A percentile compares a stretch with the other conserved stretches of the same genome.
Evolutionary conservation across 1,284 basidiomycete genomes (phyloP).

Genomic region (Austroboletus novae-zelandiae): DNA sequence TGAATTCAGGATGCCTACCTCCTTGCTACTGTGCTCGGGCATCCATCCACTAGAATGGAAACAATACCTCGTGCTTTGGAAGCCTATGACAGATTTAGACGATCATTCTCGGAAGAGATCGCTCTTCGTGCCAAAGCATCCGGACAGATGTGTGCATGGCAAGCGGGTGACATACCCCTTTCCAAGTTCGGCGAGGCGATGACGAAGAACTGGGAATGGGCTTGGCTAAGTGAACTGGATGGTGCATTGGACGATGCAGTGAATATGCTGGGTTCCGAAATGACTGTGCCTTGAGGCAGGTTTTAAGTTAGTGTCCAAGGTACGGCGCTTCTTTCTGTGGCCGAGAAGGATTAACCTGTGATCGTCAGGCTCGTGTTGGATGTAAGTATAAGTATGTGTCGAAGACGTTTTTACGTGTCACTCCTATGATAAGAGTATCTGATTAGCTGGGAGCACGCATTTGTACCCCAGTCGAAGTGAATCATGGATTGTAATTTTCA

Average conservation of each 20-base stretch:
- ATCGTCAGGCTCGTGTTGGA: too few relatives aligned
- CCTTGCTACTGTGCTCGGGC: conserved; percentile 44
- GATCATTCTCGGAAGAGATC: conserved; percentile 38
- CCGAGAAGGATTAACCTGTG: too few relatives aligned
- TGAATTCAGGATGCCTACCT: conserved; percentile 36
- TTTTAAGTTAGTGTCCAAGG: neutral
- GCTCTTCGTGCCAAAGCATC: conserved; percentile 11
- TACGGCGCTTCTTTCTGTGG: too few relatives aligned
- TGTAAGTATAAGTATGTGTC: too few relatives aligned
- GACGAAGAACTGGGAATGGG: conserved; percentile 28
- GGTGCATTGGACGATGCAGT: conserved; percentile 21
- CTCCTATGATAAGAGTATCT: too few relatives aligned
- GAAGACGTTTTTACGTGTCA: too few relatives aligned
- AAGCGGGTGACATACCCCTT: conserved; percentile 15
- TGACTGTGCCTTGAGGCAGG: neutral
- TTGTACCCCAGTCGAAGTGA: too few relatives aligned
- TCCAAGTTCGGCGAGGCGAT: conserved; percentile 14
- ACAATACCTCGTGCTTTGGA: conserved; percentile 37
- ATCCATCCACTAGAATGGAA: conserved; percentile 35
- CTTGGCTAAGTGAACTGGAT: conserved; percentile 28
- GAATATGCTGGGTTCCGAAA: conserved; percentile 12
- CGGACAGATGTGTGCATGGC: conserved; percentile 18
- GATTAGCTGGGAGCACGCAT: too few relatives aligned
- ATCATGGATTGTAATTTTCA: too few relatives aligned
- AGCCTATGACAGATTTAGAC: conserved; percentile 43